Evolutionary conservation across 148 eudicot species (phyloP).

Genomic region (Rhododendron ovatum): DNA sequence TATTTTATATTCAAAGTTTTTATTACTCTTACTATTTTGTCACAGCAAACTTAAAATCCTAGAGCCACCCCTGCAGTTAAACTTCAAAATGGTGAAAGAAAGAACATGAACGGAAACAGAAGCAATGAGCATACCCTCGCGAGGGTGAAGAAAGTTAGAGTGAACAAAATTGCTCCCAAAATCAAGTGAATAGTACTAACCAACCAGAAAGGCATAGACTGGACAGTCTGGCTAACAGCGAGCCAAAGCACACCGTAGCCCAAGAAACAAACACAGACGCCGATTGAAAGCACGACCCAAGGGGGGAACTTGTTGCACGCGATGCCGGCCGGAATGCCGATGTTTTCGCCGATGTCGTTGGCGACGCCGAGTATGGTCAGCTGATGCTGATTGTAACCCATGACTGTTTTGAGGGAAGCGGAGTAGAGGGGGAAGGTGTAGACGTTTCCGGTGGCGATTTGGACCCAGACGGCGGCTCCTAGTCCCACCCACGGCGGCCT

Average conservation of each 20-base stretch:
- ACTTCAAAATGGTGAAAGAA: not conserved
- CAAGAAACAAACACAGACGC: constrained; percentile 55
- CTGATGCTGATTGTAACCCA: constrained; percentile 81
- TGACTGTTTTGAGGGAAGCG: constrained; percentile 52
- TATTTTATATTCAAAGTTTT: no score
- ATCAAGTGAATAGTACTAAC: constrained; percentile 42
- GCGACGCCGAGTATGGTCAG: constrained; percentile 85
- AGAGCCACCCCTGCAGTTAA: no score
- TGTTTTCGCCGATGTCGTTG: constrained; percentile 76
- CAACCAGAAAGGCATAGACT: constrained; percentile 74
- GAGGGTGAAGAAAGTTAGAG: not conserved
- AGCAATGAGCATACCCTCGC: not conserved
- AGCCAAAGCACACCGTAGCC: constrained; percentile 96
- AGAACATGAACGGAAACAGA: not conserved
- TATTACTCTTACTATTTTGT: no score
- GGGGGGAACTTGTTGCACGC: constrained; percentile 87
- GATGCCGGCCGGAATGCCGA: constrained; percentile 80
- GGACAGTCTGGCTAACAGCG: constrained; percentile 74
- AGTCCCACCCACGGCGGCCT: constrained; percentile 98
- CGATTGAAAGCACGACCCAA: constrained; percentile 68
- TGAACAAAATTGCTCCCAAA: not conserved
- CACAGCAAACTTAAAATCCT: no score
- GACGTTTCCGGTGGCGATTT: constrained; percentile 71
- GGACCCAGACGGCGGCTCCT: constrained; percentile 91
- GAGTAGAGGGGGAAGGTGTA: constrained; percentile 80